Evolutionary conservation across 169 alveolate genomes (phyloP), one percentile per base, ranked within the genome.

Genomic region (Plasmodium vinckei): DNA sequence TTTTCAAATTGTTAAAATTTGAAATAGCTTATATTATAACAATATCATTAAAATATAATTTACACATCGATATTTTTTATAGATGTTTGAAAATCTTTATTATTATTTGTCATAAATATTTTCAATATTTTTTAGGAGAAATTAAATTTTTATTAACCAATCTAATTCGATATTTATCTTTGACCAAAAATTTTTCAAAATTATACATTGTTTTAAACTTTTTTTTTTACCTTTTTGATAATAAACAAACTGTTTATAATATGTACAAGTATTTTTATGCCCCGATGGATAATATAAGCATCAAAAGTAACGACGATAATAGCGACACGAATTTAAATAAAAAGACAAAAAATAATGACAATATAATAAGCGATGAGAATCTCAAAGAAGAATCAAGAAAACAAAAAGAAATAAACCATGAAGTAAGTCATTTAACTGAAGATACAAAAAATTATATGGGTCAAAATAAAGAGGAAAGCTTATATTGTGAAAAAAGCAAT

Each of bases 101-200:
- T 15, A 56, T 82, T 25, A 56, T 82, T n/a, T 82, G 90, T 39
- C 51, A 82, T 47, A 65, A 59, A 47, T 82, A 82, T 67, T 82
- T 82, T 54, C 84, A 67, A 27, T 82, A 82, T 59, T 82, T 82
- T 61, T 70, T 82, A 70, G 90, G 84, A 5, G 90, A 82, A 82
- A 82, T 82, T 53, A 67, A 82, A 67, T 82, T 33, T 19, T 49
- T 82, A 0, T 68, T 82, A 33, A 25, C 19, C 27, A 68, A 53
- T 25, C 61, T 82, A 82, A 67, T 67, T 17, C 67, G 67, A 9
- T 70, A 82, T 67, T 82, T 82, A 70, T 82, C 72, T 33, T 65
- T 82, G 49, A 56, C 23, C 9, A 44, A 82, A 56, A 70, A 79
- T 19, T 67, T 49, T 82, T 82, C 90, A 59, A 82, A 82, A 54